These are phyloP conservation scores for Suillus americanus DNA, from an alignment of 768 basidiomycete species.

Conservation along the genomic window DNA sequence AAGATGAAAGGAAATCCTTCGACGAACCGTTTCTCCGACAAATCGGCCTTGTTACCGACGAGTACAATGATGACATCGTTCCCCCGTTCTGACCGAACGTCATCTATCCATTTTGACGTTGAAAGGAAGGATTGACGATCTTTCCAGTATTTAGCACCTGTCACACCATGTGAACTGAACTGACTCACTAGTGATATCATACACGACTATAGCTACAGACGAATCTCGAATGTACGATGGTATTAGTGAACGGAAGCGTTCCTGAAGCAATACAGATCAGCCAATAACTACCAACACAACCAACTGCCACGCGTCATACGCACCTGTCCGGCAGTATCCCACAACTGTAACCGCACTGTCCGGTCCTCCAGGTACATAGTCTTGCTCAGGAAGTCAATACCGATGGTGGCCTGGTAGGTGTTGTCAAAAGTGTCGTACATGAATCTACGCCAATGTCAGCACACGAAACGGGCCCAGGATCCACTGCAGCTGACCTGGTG, in stretches of 20 bases:
- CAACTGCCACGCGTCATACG: constrained; percentile 16
- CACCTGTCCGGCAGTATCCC: constrained; percentile 98
- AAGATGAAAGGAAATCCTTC: background rate
- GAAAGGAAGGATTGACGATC: constrained; percentile 98
- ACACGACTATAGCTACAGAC: constrained; percentile 97
- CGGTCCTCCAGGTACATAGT: constrained; percentile 99
- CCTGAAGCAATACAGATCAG: constrained; percentile 46
- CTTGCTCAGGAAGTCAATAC: constrained; percentile 99
- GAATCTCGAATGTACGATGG: constrained; percentile 99
- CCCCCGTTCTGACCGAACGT: constrained; percentile 95
- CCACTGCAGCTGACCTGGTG: constrained; percentile 65
- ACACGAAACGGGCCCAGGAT: background rate
- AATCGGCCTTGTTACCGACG: constrained; percentile 98
- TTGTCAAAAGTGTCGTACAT: constrained; percentile 99
- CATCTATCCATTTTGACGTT: constrained; percentile 99
- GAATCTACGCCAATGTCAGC: constrained; percentile 49
- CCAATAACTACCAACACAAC: background rate
- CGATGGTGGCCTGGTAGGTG: constrained; percentile 96
- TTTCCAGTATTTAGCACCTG: constrained; percentile 30
- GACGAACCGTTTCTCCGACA: constrained; percentile 94
- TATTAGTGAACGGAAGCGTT: constrained; percentile 95
- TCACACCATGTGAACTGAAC: constrained; percentile 1
- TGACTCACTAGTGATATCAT: constrained; percentile 93
- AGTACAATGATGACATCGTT: constrained; percentile 98
- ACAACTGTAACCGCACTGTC: constrained; percentile 94